phyloP scores from a whole-genome alignment of 2,329 filamentous ascomycete species.

The Trichoderma sp. region DNA sequence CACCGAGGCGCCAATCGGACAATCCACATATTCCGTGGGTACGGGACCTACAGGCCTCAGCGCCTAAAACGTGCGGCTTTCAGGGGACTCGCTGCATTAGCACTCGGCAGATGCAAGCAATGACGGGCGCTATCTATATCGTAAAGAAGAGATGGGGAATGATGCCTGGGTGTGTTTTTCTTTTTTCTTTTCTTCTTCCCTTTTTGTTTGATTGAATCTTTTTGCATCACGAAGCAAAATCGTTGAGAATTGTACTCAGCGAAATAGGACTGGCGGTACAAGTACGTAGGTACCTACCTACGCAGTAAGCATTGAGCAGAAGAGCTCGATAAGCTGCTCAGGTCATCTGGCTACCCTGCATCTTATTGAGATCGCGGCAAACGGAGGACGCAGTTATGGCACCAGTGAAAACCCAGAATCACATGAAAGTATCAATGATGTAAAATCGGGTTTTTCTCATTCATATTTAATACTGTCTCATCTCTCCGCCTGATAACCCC shows the following conservation, averaged over 20 bases:
- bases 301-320: not conserved
- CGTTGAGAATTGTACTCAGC: not conserved
- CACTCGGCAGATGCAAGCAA: not conserved
- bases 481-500: not conserved
- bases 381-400: not conserved
- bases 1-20: constrained; percentile 11
- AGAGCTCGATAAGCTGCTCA: not conserved
- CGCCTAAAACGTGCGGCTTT: not conserved
- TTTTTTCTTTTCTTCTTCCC: not conserved
- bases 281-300: too few relatives aligned
- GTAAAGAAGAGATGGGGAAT: not conserved
- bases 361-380: not conserved
- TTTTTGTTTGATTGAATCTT: not conserved
- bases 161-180: not conserved
- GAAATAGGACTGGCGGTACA: not conserved
- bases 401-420: not conserved
- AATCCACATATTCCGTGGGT: not conserved
- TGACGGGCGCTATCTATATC: not conserved
- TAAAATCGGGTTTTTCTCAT: not conserved
- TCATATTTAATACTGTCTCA: not conserved
- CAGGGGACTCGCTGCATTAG: not conserved
- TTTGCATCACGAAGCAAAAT: not conserved
- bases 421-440: not conserved
- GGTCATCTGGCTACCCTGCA: not conserved
- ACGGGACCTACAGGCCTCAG: not conserved